Conservation (phyloP, 768 basidiomycete genomes). For the Antrodiella citrinella region DNA sequence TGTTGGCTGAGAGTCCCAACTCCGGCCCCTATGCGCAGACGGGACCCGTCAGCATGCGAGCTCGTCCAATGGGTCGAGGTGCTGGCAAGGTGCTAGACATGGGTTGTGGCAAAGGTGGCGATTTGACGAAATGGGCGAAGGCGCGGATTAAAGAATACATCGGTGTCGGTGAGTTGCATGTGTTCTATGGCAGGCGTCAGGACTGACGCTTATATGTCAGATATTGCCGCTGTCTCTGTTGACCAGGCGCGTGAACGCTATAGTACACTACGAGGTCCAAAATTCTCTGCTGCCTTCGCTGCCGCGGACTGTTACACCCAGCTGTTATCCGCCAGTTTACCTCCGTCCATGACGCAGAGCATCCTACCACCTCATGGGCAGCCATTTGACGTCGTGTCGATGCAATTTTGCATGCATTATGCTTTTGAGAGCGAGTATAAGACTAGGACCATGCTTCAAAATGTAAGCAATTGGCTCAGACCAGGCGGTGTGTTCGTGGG, state of each 20-base stretch:
- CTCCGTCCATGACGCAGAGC: conserved; percentile 24
- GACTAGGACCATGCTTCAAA: conserved; percentile 85
- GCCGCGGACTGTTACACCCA: conserved; percentile 84
- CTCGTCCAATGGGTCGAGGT: not conserved
- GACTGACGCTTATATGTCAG: too few species aligned
- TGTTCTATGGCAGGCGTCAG: too few species aligned
- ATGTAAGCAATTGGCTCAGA: conserved; percentile 73
- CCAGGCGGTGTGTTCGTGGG: conserved; percentile 90
- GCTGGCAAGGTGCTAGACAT: conserved; percentile 87
- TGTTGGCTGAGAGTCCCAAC: conserved; percentile 35
- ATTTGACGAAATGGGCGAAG: conserved; percentile 91
- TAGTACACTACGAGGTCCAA: conserved; percentile 46
- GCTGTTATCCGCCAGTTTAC: conserved; percentile 60
- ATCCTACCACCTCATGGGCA: conserved; percentile 34
- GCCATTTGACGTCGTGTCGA: conserved; percentile 90
- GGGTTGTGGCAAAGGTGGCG: conserved; percentile 99
- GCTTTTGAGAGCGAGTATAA: conserved; percentile 91
- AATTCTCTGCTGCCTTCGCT: conserved; percentile 75
- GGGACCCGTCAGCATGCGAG: conserved; percentile 13
- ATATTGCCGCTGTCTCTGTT: conserved; percentile 84
- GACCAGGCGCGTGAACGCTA: conserved; percentile 74
- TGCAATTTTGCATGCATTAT: conserved; percentile 99
- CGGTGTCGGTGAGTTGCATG: conserved; percentile 59
- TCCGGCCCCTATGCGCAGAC: conserved; percentile 12
- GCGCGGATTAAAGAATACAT: conserved; percentile 74